Evolutionary conservation across 768 basidiomycete genomes (phyloP).

Genomic region (Lactarius psammicola): DNA sequence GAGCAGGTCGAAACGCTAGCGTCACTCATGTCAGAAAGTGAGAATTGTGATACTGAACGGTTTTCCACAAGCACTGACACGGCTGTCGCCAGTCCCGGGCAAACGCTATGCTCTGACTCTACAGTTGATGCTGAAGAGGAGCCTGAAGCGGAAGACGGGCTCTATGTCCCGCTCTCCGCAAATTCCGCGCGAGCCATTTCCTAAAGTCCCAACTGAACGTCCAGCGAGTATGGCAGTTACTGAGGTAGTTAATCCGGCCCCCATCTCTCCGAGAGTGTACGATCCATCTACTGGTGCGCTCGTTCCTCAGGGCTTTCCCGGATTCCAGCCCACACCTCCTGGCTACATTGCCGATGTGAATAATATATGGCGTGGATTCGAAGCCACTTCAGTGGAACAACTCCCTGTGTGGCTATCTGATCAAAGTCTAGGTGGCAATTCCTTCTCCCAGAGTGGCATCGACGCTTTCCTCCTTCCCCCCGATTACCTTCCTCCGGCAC

Average conservation of each 20-base stretch:
- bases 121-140: slow-evolving; percentile 83
- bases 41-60: slow-evolving; percentile 31
- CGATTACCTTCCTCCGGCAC: slow-evolving; percentile 67
- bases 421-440: slow-evolving; percentile 71
- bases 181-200: slow-evolving; percentile 46
- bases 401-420: slow-evolving; percentile 86
- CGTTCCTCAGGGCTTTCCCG: slow-evolving; percentile 24
- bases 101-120: slow-evolving; percentile 90
- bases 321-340: slow-evolving; percentile 21
- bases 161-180: slow-evolving; percentile 64
- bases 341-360: slow-evolving; percentile 46
- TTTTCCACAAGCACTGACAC: slow-evolving; percentile 20
- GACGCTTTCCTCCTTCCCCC: slow-evolving; percentile 79
- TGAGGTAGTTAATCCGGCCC: slow-evolving; percentile 28
- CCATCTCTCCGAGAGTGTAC: slow-evolving; percentile 26
- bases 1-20: slow-evolving; percentile 77
- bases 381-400: slow-evolving; percentile 68
- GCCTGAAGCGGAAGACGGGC: slow-evolving; percentile 55
- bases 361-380: slow-evolving; percentile 74
- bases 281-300: slow-evolving; percentile 19
- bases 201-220: slow-evolving; percentile 36
- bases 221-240: slow-evolving; percentile 29
- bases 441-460: slow-evolving; percentile 79
- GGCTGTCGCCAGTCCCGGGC: slow-evolving; percentile 65
- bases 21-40: slow-evolving; percentile 74